Evolutionary conservation across 192 early-diverging fungal genomes (phyloP).

Genomic region (Linnemannia zychae): DNA sequence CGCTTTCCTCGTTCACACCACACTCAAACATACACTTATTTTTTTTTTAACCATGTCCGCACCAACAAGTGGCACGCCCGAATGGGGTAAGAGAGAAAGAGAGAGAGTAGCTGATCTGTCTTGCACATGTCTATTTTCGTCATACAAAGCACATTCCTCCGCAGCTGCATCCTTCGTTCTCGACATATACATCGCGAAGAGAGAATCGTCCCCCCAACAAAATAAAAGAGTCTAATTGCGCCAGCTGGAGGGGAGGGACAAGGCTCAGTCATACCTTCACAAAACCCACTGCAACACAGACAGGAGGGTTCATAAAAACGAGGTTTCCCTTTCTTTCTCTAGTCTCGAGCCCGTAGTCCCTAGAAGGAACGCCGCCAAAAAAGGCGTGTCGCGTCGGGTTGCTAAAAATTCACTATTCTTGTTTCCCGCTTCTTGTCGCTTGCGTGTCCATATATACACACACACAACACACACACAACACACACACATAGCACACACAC

Average conservation of each 20-base stretch:
- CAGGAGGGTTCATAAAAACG: not conserved
- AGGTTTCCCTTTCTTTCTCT: not conserved
- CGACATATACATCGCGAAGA: not conserved
- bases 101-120: not conserved
- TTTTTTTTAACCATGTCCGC: conserved; percentile 25
- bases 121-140: not conserved
- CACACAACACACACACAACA: not conserved
- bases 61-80: conserved; percentile 24
- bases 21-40: not conserved
- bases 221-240: not conserved
- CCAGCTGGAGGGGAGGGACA: not conserved
- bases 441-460: not conserved
- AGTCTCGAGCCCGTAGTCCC: conserved; percentile 7
- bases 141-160: not conserved
- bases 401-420: conserved; percentile 2
- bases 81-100: conserved; percentile 28
- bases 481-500: not conserved
- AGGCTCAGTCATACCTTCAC: not conserved
- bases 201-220: not conserved
- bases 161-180: not conserved
- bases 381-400: not conserved
- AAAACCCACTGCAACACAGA: not conserved
- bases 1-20: not conserved
- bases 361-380: not conserved
- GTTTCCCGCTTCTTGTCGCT: not conserved